Base-by-base conservation (phyloP, 2,329 filamentous ascomycete genomes). In the Stemphylium vesicarium region DNA sequence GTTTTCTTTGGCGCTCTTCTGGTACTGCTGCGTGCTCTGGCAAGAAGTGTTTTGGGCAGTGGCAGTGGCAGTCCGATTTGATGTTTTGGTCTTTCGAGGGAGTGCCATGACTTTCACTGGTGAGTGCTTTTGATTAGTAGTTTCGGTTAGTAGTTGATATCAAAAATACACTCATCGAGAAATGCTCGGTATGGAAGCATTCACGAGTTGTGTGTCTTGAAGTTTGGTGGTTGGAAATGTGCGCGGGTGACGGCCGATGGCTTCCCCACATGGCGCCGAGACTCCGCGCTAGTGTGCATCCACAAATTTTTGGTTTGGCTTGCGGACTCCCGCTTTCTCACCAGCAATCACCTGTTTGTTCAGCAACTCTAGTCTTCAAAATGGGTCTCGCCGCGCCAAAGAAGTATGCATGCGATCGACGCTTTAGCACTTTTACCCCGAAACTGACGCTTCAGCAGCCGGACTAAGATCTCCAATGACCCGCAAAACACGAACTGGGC, bases 401-500 rank as follows among this genome's bases (percentile, higher is more conserved):
- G 72, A 89, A 87, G 88, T 90, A 80, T 73, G 77, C 22, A 36
- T 22, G 4, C 35, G 35, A 46, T 22, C 20, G 44, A 9, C 24
- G 44, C 24, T 36, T 32, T 16, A 53, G 20, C 37, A 18, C n/a
- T 13, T 20, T 16, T n/a, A 26, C 24, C 13, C 37, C 22, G 11
- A 42, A 44, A 42, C 58, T 68, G 63, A 68, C 53, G 16, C 31
- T 20, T 49, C 24, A 56, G 63, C 65, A 86, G 84, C 67, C 81
- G 79, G 66, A 82, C 82, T 42, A 96, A 94, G 79, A 87, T 98
- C 71, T 89, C 89, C 63, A 84, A 89, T 73, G 95, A 99, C 77
- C 95, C 95, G 7, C 97, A 98, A 79, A 99, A 98, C 77, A 96
- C 91, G 42, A 87, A 85, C 82, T 99, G 95, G 95, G 88, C 89